Base-by-base conservation (phyloP, 768 basidiomycete species). In the Mycena kentingensis region DNA sequence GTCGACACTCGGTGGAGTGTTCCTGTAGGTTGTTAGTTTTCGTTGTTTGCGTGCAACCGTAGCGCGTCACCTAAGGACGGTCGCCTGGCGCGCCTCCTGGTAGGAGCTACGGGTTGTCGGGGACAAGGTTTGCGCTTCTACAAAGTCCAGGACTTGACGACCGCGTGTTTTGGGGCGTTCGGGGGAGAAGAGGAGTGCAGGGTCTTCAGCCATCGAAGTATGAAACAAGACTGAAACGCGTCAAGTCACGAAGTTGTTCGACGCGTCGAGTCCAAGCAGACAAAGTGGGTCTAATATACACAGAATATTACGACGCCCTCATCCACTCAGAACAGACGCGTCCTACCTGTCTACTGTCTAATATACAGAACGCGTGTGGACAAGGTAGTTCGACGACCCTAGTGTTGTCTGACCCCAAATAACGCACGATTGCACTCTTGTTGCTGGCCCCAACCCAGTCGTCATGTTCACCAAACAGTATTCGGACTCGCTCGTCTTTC, bases 311-410 rank as follows among this genome's bases (percentile, higher is more conserved):
- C n/a, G n/a, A n/a, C n/a, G n/a, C n/a, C n/a, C 21, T 21, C 36
- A 48, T 12, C 18, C 8, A 27, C 10, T 29, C 4, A 28, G 47
- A 1, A 18, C 28, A 47, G 22, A 46, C 15, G 21, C n/a, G 8
- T 24, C 1, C 42, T 25, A 47, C 42, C 27, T 34, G 31, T 4
- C 15, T 16, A 31, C 22, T 73, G 84, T 62, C 57, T 88, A 85
- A 80, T 44, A 91, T 81, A 63, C 84, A 88, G 64, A 90, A 90
- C 15, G 84, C 82, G 64, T 90, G 89, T 3, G 84, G 85, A 31
- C 88, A 74, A 27, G 73, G 67, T 3, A 73, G 81, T 58, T 78
- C 74, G 22, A 77, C 74, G 26, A 82, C 68, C 54, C 64, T 74
- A 27, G 57, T 62, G 37, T 49, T 49, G 26, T 73, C 67, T 4